phyloP scores from a whole-genome alignment of 306 rosid genomes.

The Hippophae tibetana region DNA sequence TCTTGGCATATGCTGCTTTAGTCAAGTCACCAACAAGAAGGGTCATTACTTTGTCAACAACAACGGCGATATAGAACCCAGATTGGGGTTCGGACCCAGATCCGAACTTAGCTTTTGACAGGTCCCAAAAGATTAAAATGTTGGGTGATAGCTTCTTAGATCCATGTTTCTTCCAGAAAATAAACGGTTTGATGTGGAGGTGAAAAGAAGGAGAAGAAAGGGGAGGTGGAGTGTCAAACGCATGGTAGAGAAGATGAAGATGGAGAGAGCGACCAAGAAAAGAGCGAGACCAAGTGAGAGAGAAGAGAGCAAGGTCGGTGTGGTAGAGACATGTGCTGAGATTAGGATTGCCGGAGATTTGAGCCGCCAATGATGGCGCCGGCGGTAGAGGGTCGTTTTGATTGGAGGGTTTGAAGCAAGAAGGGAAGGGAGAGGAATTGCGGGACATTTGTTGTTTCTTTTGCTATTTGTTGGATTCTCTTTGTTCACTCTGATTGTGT shows the following conservation, averaged over 20 bases:
- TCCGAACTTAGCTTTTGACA: constrained; percentile 50
- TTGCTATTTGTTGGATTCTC: neutral
- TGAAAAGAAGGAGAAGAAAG: constrained; percentile 31
- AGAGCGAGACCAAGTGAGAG: constrained; percentile 87
- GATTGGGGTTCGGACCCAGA: constrained; percentile 62
- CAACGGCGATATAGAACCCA: constrained; percentile 63
- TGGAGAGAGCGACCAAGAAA: constrained; percentile 76
- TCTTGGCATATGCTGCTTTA: constrained; percentile 47
- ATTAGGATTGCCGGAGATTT: constrained; percentile 48
- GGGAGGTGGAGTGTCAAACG: constrained; percentile 51
- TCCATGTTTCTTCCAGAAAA: constrained; percentile 82
- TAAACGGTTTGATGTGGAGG: constrained; percentile 57
- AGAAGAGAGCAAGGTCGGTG: constrained; percentile 54
- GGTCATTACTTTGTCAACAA: constrained; percentile 43
- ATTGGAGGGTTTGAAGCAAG: constrained; percentile 50
- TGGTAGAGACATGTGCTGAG: constrained; percentile 70
- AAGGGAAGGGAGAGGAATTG: constrained; percentile 39
- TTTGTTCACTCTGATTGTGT: no score
- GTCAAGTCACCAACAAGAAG: constrained; percentile 59
- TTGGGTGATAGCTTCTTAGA: constrained; percentile 44
- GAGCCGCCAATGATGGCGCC: constrained; percentile 21
- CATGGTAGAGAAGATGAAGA: constrained; percentile 37
- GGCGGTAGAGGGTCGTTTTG: constrained; percentile 19
- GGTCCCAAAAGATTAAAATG: constrained; percentile 58
- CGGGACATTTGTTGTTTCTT: constrained; percentile 30